Base-by-base conservation (phyloP, 108 stramenopile genomes). In the Phaeodactylum tricornutum region DNA sequence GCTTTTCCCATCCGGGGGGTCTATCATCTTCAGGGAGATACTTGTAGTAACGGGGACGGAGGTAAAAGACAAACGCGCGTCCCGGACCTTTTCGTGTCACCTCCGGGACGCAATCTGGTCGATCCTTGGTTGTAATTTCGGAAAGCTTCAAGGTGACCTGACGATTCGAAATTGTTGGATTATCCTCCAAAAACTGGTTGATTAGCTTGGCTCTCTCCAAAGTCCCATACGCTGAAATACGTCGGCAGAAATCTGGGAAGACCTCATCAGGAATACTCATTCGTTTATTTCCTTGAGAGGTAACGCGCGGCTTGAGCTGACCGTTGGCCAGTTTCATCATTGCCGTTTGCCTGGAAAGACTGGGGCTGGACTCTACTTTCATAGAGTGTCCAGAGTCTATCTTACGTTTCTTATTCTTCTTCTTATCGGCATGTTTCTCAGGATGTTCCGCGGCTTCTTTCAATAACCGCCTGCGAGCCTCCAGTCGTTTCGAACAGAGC, bases 21-120 rank as follows among this genome's bases (percentile, higher is more conserved):
- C 82, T 63, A 9, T 79, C 82, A 4, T 80, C 83, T 8, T 67
- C 60, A 2, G 45, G 32, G 40, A 92, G 55, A 48, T 73, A 49
- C 57, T 82, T 81, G 66, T 92, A 92, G 43, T 64, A 85, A 41
- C 66, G 59, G n/a, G 90, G 90, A 48, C 90, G 66, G 5, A 92
- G 62, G 42, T 72, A 92, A 47, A 87, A 87, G 28, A 70, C 64
- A 43, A 87, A 81, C 3, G 79, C 71, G 31, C 87, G 67, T 17
- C 79, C 79, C 40, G 14, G 42, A 22, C 4, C 52, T 42, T 40
- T 71, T 64, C 29, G 55, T 20, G 37, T 55, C 1, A 57, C 59
- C 21, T 46, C 36, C 15, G 61, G 65, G 9, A 86, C 60, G 65
- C 90, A 86, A n/a, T 52, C 51, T 15, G 90, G 90, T 21, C 62